These are phyloP conservation scores for Debaryomyces psychrophilus DNA, from an alignment of 1,139 yeast species.

Conservation along the genomic window DNA sequence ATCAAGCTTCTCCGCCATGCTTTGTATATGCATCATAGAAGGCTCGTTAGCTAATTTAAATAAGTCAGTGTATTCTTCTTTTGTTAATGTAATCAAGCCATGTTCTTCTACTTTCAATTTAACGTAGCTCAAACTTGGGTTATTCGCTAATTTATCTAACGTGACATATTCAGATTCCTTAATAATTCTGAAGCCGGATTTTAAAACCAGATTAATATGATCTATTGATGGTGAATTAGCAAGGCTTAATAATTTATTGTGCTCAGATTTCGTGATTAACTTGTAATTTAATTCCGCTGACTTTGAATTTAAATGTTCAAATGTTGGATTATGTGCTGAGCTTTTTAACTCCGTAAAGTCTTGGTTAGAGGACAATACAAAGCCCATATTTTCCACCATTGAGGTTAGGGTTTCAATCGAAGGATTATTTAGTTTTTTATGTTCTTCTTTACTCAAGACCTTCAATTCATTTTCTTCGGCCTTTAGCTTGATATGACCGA, in stretches of 20 bases:
- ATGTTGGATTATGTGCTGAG: conserved; percentile 21
- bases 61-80: conserved; percentile 39
- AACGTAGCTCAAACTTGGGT: conserved; percentile 38
- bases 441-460: conserved; percentile 22
- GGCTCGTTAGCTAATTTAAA: conserved; percentile 39
- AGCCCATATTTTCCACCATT: conserved; percentile 19
- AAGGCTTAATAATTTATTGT: conserved; percentile 31
- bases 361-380: neutral
- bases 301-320: conserved; percentile 16
- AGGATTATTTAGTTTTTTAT: conserved; percentile 20
- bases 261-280: conserved; percentile 32
- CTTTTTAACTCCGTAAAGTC: conserved; percentile 20
- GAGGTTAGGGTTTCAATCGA: conserved; percentile 20
- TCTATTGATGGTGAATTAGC: conserved; percentile 26
- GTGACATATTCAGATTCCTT: conserved; percentile 21
- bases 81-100: conserved; percentile 38
- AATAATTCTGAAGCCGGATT: conserved; percentile 11
- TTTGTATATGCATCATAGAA: conserved; percentile 22
- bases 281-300: conserved; percentile 37
- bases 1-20: conserved; percentile 22
- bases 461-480: conserved; percentile 23
- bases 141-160: conserved; percentile 29
- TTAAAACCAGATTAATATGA: conserved; percentile 32
- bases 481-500: conserved; percentile 29
- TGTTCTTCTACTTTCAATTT: conserved; percentile 39